phyloP scores from a whole-genome alignment of 805 yeast species.

The Torulaspora maleeae region DNA sequence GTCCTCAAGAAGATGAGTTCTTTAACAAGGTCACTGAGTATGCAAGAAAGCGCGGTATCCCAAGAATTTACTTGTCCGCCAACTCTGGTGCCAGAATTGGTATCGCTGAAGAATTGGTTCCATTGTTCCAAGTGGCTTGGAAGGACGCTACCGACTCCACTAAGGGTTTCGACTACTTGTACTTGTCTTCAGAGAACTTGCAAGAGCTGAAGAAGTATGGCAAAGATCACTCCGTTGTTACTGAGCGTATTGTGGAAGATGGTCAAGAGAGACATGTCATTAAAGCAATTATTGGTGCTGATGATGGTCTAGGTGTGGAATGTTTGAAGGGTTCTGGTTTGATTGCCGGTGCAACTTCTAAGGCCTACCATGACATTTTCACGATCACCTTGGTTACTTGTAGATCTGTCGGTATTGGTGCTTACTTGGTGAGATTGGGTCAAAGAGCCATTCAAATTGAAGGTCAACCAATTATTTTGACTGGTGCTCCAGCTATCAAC shows the following conservation, averaged over 20 bases:
- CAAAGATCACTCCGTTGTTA: conserved; percentile 56
- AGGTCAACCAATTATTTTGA: conserved; percentile 96
- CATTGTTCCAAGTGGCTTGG: conserved; percentile 91
- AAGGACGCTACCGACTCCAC: conserved; percentile 66
- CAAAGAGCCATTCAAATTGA: conserved; percentile 98
- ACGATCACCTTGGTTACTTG: conserved; percentile 98
- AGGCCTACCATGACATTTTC: conserved; percentile 96
- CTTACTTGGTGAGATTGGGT: conserved; percentile 94
- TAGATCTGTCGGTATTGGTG: conserved; percentile 99
- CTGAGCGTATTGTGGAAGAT: conserved; percentile 75
- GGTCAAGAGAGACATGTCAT: conserved; percentile 83
- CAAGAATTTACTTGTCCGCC: conserved; percentile 93
- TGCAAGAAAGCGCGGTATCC: conserved; percentile 87
- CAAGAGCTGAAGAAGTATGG: conserved; percentile 53
- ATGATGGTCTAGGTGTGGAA: conserved; percentile 97
- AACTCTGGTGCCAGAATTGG: conserved; percentile 99
- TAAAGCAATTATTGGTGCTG: conserved; percentile 83
- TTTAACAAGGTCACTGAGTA: conserved; percentile 89
- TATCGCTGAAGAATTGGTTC: conserved; percentile 91
- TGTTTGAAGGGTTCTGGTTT: conserved; percentile 97
- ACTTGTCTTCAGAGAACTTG: conserved; percentile 66
- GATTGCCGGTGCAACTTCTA: conserved; percentile 97
- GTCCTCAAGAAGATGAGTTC: conserved; percentile 91
- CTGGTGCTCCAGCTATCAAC: conserved; percentile 99
- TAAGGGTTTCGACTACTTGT: conserved; percentile 88